phyloP scores from a whole-genome alignment of 2,329 filamentous ascomycete genomes.

The Phyllosticta citribraziliensis region DNA sequence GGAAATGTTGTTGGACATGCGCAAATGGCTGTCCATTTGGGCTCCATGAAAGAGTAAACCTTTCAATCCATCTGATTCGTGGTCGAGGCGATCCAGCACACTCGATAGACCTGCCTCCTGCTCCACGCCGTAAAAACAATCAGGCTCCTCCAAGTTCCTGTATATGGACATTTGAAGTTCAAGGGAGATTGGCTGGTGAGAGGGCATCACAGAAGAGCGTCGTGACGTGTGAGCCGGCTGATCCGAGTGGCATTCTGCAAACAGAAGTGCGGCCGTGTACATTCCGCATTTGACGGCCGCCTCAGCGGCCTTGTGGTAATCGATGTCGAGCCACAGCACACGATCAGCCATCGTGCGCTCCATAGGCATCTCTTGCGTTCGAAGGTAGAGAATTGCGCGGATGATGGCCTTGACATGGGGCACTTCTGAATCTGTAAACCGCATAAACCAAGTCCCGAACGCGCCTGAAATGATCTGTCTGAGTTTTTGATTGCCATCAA shows the following conservation, averaged over 20 bases:
- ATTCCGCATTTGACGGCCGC: conserved; percentile 72
- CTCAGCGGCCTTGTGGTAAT: conserved; percentile 58
- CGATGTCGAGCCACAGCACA: conserved; percentile 74
- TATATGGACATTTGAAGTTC: conserved; percentile 74
- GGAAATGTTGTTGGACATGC: conserved; percentile 46
- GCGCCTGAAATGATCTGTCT: conserved; percentile 53
- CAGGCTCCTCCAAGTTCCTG: conserved; percentile 87
- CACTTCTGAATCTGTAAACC: conserved; percentile 36
- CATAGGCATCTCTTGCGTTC: conserved; percentile 63
- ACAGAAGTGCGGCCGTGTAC: conserved; percentile 76
- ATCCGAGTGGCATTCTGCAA: conserved; percentile 63
- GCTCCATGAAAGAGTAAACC: conserved; percentile 85
- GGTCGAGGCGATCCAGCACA: conserved; percentile 73
- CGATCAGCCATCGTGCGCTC: conserved; percentile 74
- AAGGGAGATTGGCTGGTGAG: conserved; percentile 37
- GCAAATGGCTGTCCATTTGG: conserved; percentile 77
- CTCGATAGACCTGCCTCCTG: conserved; percentile 67
- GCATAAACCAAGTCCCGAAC: conserved; percentile 54
- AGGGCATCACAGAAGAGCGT: conserved; percentile 51
- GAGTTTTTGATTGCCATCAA: conserved; percentile 49
- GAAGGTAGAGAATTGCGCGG: conserved; percentile 76
- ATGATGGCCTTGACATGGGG: conserved; percentile 65
- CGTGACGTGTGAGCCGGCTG: conserved; percentile 45
- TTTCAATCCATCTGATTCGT: conserved; percentile 79
- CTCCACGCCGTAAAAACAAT: conserved; percentile 87